Percentiles rank a stretch among this genome's conserved stretches.
phyloP scores from a whole-genome alignment of 2,329 filamentous ascomycete genomes.

The Alternaria viburni region DNA sequence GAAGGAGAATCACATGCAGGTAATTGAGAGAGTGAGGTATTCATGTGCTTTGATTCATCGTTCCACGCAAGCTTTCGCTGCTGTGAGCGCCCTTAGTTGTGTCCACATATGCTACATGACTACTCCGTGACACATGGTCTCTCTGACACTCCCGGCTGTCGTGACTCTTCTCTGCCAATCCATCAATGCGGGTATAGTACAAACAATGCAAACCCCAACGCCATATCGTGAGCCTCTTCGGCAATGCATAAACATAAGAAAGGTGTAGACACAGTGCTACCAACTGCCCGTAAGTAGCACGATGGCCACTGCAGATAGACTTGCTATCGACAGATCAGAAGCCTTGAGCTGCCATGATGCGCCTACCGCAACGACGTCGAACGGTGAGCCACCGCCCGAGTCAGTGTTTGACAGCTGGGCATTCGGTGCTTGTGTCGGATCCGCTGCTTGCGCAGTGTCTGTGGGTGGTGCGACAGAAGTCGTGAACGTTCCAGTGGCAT shows the following conservation, averaged over 20 bases:
- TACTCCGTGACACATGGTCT: neutral
- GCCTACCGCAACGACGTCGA: slow-evolving; percentile 45
- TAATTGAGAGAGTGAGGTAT: neutral
- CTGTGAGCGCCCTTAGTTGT: neutral
- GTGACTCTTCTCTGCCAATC: neutral
- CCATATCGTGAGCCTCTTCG: slow-evolving; percentile 19
- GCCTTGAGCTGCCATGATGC: slow-evolving; percentile 20
- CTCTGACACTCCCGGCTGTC: neutral
- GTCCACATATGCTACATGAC: neutral
- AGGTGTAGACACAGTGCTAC: neutral
- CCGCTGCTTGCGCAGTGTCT: slow-evolving; percentile 7
- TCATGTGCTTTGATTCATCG: neutral
- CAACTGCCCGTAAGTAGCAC: slow-evolving; percentile 17
- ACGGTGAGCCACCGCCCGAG: slow-evolving; percentile 55
- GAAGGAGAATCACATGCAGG: neutral
- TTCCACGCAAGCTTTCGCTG: neutral
- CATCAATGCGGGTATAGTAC: slow-evolving; percentile 34
- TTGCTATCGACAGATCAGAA: slow-evolving; percentile 5
- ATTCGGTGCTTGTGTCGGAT: slow-evolving; percentile 25
- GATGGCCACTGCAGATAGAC: slow-evolving; percentile 19
- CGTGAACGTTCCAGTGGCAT: slow-evolving; percentile 16
- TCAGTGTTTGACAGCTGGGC: slow-evolving; percentile 44
- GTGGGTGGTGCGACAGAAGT: slow-evolving; percentile 11
- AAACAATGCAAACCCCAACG: slow-evolving; percentile 24
- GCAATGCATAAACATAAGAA: slow-evolving; percentile 14